phyloP scores from a whole-genome alignment of 208 protist species.

The Wallacemonas sp. region DNA sequence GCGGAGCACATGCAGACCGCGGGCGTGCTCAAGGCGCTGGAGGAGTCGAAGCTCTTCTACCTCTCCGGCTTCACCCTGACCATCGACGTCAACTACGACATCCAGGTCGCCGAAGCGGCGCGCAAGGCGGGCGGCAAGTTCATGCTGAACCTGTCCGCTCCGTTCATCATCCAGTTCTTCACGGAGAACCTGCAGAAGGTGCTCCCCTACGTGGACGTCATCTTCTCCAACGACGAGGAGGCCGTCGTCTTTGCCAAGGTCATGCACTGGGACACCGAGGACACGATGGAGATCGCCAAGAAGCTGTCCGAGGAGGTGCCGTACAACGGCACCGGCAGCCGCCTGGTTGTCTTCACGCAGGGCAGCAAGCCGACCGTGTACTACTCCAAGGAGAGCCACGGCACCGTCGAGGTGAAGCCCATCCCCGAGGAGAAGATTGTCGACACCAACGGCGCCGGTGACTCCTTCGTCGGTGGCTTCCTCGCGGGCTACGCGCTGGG shows the following conservation, averaged over 20 bases:
- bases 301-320: constrained; percentile 67
- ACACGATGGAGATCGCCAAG: constrained; percentile 43
- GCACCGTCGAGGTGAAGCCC: constrained; percentile 56
- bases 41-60: constrained; percentile 87
- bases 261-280: constrained; percentile 52
- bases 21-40: constrained; percentile 54
- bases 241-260: constrained; percentile 78
- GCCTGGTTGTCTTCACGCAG: constrained; percentile 96
- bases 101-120: constrained; percentile 91
- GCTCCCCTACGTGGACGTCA: constrained; percentile 93
- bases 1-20: constrained; percentile 82
- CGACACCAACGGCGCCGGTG: constrained; percentile 98
- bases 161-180: constrained; percentile 97
- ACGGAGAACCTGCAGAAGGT: constrained; percentile 82
- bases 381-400: constrained; percentile 45
- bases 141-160: constrained; percentile 96
- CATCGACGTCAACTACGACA: constrained; percentile 90
- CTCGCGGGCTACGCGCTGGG: constrained; percentile 82
- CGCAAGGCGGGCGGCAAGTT: constrained; percentile 85
- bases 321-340: constrained; percentile 81
- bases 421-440: constrained; percentile 92
- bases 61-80: constrained; percentile 97
- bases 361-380: constrained; percentile 89
- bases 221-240: constrained; percentile 98
- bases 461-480: constrained; percentile 98